Evolutionary conservation across 176 grass and related monocot genomes (phyloP).

Genomic region (Avena sativa): DNA sequence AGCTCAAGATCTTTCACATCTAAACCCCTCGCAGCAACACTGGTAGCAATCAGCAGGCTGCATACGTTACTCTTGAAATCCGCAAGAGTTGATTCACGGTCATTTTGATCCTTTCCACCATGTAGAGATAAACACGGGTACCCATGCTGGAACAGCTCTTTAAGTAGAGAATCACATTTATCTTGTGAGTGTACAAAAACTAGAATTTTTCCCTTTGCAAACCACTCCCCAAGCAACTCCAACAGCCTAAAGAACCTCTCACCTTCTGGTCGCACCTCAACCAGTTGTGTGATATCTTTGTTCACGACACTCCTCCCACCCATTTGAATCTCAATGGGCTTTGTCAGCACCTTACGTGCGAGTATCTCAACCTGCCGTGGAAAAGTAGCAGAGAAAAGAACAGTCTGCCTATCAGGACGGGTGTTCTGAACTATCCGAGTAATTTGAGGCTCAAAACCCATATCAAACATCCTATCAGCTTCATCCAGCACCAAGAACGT

Average conservation of each 20-base stretch:
- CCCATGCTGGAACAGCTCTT: conserved; percentile 85
- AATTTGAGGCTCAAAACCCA: conserved; percentile 97
- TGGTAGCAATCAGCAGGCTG: conserved; percentile 87
- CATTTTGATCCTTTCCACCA: conserved; percentile 95
- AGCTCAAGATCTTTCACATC: conserved; percentile 96
- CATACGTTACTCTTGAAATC: conserved; percentile 94
- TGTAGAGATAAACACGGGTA: conserved; percentile 90
- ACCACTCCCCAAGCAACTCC: conserved; percentile 91
- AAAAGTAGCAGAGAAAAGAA: conserved; percentile 96
- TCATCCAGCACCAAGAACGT: conserved; percentile 97
- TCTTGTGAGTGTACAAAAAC: conserved; percentile 97
- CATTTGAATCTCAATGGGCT: conserved; percentile 87
- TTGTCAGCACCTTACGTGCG: conserved; percentile 80
- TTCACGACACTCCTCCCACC: conserved; percentile 95
- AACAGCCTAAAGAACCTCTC: conserved; percentile 82
- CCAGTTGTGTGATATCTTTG: conserved; percentile 87
- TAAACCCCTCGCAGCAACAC: conserved; percentile 89
- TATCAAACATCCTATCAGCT: conserved; percentile 98
- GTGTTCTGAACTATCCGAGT: conserved; percentile 88
- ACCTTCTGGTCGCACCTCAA: conserved; percentile 78
- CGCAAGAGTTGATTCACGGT: conserved; percentile 84
- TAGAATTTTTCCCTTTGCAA: conserved; percentile 91
- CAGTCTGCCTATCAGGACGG: conserved; percentile 79
- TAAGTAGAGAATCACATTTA: conserved; percentile 93
- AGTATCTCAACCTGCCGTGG: conserved; percentile 90